These are phyloP conservation scores for Ophiocordyceps unilateralis DNA, from an alignment of 2,329 filamentous ascomycete species.

Conservation along the genomic window DNA sequence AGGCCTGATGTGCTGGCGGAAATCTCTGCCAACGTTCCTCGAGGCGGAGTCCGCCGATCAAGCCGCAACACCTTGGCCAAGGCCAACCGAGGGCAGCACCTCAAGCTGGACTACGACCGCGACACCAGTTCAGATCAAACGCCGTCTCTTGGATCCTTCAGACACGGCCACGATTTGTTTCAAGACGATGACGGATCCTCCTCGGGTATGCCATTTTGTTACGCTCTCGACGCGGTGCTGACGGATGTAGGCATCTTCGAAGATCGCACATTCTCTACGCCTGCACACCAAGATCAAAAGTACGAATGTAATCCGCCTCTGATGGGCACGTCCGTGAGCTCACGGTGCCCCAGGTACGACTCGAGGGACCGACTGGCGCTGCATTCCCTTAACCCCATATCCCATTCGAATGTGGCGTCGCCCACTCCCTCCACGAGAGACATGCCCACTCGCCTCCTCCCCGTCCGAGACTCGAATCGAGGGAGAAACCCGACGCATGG, in stretches of 20 bases:
- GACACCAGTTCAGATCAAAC: constrained; percentile 4
- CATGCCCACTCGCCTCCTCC: constrained; percentile 9
- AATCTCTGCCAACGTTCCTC: constrained; percentile 17
- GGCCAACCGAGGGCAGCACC: constrained; percentile 5
- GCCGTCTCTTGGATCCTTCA: constrained; percentile 6
- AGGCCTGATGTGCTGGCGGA: constrained; percentile 15
- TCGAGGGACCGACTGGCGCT: constrained; percentile 15
- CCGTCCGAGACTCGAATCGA: constrained; percentile 8
- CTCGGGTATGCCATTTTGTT: constrained; percentile 7
- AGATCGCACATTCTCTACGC: constrained; percentile 7
- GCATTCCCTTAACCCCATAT: constrained; percentile 18
- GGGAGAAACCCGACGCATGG: constrained; percentile 5
- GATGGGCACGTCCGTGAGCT: background rate
- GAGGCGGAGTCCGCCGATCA: constrained; percentile 8
- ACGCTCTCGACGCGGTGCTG: constrained; percentile 3
- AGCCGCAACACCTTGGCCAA: constrained; percentile 6
- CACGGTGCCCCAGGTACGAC: constrained; percentile 11
- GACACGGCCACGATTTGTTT: constrained; percentile 13
- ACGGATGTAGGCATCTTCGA: constrained; percentile 9
- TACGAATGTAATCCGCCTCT: constrained; percentile 2
- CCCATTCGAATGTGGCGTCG: constrained; percentile 21
- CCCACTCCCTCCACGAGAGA: constrained; percentile 15
- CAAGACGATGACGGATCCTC: constrained; percentile 10
- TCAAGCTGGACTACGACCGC: constrained; percentile 5
- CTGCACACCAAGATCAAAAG: constrained; percentile 10